Evolutionary conservation across 2,329 filamentous ascomycete species (phyloP).

Genomic region (Colletotrichum somersetense): DNA sequence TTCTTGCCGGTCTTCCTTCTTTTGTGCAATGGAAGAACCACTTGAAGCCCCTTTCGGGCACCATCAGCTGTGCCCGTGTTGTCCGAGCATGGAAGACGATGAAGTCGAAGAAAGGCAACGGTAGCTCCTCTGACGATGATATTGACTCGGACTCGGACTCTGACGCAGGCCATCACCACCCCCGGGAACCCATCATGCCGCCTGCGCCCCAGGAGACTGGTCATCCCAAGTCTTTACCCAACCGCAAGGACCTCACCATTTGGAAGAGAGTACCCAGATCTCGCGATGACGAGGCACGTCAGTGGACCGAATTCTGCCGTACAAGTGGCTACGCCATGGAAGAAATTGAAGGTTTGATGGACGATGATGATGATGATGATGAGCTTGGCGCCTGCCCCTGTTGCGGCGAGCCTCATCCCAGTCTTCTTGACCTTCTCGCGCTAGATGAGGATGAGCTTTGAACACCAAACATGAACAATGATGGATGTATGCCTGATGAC

Average conservation of each 20-base stretch:
- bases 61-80: conserved; percentile 57
- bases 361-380: conserved; percentile 49
- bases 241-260: conserved; percentile 57
- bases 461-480: background rate
- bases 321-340: conserved; percentile 51
- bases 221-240: conserved; percentile 56
- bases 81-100: conserved; percentile 58
- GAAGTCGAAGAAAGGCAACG: conserved; percentile 43
- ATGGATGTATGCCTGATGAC: background rate
- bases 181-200: conserved; percentile 52
- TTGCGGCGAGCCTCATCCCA: conserved; percentile 55
- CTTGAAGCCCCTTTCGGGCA: conserved; percentile 56
- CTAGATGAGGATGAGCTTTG: conserved; percentile 41
- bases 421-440: conserved; percentile 51
- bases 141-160: conserved; percentile 44
- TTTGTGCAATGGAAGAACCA: conserved; percentile 57
- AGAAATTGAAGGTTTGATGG: conserved; percentile 48
- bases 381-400: conserved; percentile 52
- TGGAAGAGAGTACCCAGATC: conserved; percentile 64
- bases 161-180: conserved; percentile 47
- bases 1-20: conserved; percentile 59
- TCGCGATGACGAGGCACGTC: conserved; percentile 55
- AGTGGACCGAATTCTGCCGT: conserved; percentile 63
- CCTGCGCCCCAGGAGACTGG: conserved; percentile 57
- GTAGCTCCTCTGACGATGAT: conserved; percentile 46